These are phyloP conservation scores for Fomes fomentarius DNA, from an alignment of 1,284 basidiomycete species.

Conservation along the genomic window DNA sequence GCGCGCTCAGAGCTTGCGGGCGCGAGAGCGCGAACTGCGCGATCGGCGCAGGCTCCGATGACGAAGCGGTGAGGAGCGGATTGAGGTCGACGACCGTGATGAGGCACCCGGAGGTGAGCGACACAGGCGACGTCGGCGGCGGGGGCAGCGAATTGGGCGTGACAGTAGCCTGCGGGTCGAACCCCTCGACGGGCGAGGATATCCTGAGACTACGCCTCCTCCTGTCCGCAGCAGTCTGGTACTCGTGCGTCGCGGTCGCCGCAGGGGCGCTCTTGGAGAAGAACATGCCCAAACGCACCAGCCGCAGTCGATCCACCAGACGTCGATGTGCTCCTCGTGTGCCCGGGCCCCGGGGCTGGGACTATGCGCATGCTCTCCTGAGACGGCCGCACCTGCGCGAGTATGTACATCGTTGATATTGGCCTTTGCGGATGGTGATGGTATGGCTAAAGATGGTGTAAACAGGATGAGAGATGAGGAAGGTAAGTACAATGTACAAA, in stretches of 20 bases:
- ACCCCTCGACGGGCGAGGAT: constrained; percentile 11
- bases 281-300: constrained; percentile 34
- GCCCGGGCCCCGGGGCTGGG: no score
- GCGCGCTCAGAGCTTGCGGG: constrained; percentile 50
- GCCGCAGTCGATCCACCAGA: no score
- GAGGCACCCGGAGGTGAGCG: constrained; percentile 36
- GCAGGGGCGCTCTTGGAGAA: constrained; percentile 72
- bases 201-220: constrained; percentile 15
- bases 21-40: constrained; percentile 52
- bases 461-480: constrained; percentile 48
- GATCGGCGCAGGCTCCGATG: constrained; percentile 38
- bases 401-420: constrained; percentile 51
- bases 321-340: neutral
- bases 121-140: constrained; percentile 23
- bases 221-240: constrained; percentile 15
- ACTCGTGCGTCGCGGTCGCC: constrained; percentile 40
- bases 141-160: constrained; percentile 9
- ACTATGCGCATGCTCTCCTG: constrained; percentile 12
- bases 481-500: constrained; percentile 55
- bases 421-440: constrained; percentile 18
- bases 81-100: constrained; percentile 61
- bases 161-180: constrained; percentile 11
- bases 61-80: constrained; percentile 40
- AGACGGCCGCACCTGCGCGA: constrained; percentile 36
- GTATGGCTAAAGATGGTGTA: constrained; percentile 31